phyloP scores from a whole-genome alignment of 106 monocot genomes.

The Platanthera guangdongensis region DNA sequence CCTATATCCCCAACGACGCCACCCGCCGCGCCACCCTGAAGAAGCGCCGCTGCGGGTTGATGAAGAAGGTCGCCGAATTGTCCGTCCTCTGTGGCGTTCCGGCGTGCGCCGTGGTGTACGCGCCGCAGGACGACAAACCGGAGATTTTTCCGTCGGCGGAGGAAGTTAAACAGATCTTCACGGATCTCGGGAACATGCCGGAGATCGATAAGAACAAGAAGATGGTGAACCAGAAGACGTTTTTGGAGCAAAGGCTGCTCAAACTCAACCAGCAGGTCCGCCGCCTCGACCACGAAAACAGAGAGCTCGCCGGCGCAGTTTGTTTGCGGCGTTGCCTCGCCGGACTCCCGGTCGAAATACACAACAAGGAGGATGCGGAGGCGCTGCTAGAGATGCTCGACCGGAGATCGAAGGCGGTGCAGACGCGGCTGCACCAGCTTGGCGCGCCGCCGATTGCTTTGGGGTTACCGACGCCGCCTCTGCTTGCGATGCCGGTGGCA shows the following conservation, averaged over 20 bases:
- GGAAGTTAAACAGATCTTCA: background rate
- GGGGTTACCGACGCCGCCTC: background rate
- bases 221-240: background rate
- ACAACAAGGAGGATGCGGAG: background rate
- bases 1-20: conserved; percentile 9
- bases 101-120: conserved; percentile 1
- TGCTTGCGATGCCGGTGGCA: background rate
- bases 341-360: background rate
- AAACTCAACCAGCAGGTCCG: background rate
- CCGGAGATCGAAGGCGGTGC: background rate
- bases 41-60: conserved; percentile 10
- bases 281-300: background rate
- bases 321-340: background rate
- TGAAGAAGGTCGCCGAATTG: conserved; percentile 10
- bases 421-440: background rate
- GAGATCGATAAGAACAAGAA: conserved; percentile 4
- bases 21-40: conserved; percentile 8
- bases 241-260: background rate
- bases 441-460: background rate
- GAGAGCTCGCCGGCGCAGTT: background rate
- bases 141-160: background rate
- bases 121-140: background rate
- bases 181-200: background rate
- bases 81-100: conserved; percentile 5
- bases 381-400: background rate